Evolutionary conservation across 768 basidiomycete species (phyloP).

Genomic region (Pisolithus tinctorius): DNA sequence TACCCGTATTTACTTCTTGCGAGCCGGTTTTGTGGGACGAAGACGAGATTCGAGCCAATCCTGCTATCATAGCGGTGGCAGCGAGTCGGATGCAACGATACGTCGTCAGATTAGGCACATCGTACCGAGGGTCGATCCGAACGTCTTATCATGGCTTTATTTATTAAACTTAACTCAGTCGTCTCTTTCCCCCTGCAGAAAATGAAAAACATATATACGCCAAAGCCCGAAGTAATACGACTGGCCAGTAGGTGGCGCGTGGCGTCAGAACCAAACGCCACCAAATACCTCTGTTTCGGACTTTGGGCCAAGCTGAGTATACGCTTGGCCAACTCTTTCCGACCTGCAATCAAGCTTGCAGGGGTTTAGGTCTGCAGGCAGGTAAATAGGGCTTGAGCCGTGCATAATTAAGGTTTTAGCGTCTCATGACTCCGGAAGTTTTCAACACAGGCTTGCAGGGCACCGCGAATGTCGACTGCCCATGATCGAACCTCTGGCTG

Average conservation of each 20-base stretch:
- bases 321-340: not conserved
- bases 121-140: not conserved
- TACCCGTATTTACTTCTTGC: not conserved
- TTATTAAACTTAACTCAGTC: not conserved
- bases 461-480: slow-evolving; percentile 26
- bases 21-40: not conserved
- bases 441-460: slow-evolving; percentile 7
- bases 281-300: not conserved
- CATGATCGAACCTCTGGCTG: slow-evolving; percentile 62
- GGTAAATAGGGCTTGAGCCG: not conserved
- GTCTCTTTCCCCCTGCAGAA: not conserved
- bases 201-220: not conserved
- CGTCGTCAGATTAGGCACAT: not conserved
- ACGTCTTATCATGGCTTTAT: not conserved
- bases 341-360: not conserved
- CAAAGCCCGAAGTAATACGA: not conserved
- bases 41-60: not conserved
- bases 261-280: not conserved
- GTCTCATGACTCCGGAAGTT: not conserved
- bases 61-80: not conserved
- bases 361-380: not conserved
- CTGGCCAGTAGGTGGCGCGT: not conserved
- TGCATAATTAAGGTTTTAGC: not conserved
- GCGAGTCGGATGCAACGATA: too few relatives aligned
- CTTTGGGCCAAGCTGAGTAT: not conserved